Percentiles rank a stretch among this genome's conserved stretches.
Conservation (phyloP, 768 basidiomycete genomes). For the Termitomyces sp. region DNA sequence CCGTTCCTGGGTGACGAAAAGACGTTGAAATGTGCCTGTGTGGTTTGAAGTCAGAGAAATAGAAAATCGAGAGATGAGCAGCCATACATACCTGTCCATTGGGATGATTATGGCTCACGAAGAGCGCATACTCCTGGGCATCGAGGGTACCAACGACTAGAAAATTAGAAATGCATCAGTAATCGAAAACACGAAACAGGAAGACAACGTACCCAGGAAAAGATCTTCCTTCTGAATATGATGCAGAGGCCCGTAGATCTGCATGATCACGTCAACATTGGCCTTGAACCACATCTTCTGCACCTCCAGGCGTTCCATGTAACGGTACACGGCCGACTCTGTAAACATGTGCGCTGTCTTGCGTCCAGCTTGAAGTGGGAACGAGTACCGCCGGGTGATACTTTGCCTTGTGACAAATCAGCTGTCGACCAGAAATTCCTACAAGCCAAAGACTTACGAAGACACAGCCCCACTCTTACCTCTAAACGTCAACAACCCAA, state of each 20-base stretch:
- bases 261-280: conserved; percentile 63
- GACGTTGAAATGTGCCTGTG: background rate
- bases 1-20: too few species aligned
- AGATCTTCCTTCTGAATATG: conserved; percentile 60
- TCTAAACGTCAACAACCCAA: conserved; percentile 48
- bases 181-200: background rate
- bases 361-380: conserved; percentile 62
- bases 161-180: conserved; percentile 16
- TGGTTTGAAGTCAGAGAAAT: background rate
- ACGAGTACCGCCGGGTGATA: conserved; percentile 52
- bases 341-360: conserved; percentile 66
- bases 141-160: conserved; percentile 73
- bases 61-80: background rate
- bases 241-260: conserved; percentile 46
- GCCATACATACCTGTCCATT: conserved; percentile 50
- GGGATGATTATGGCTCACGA: conserved; percentile 57
- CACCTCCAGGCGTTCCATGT: conserved; percentile 59
- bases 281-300: conserved; percentile 74
- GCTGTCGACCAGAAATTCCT: conserved; percentile 27
- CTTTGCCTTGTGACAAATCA: conserved; percentile 34
- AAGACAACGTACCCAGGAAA: conserved; percentile 39
- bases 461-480: conserved; percentile 29
- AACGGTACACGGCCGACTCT: conserved; percentile 68
- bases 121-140: conserved; percentile 71
- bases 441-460: conserved; percentile 56